Conservation (phyloP, 1,139 yeast species). For the Candida buenavistaensis region DNA sequence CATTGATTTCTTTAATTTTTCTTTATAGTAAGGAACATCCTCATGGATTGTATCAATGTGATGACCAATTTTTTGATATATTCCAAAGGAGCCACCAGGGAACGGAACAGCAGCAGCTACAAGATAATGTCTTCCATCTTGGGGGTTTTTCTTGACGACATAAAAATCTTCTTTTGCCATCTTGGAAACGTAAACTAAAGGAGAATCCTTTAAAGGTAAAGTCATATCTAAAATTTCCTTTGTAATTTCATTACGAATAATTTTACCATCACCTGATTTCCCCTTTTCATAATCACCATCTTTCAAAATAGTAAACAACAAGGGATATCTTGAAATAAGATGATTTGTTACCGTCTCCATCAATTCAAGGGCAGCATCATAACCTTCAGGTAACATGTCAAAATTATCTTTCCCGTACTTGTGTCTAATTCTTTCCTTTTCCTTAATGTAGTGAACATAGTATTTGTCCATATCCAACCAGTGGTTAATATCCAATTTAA, state of each 20-base stretch:
- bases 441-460: slow-evolving; percentile 64
- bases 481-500: slow-evolving; percentile 66
- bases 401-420: slow-evolving; percentile 61
- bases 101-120: slow-evolving; percentile 77
- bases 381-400: slow-evolving; percentile 69
- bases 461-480: slow-evolving; percentile 83
- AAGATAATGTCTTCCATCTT: slow-evolving; percentile 61
- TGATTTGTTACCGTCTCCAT: slow-evolving; percentile 64
- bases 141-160: slow-evolving; percentile 52
- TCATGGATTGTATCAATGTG: slow-evolving; percentile 64
- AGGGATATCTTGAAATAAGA: slow-evolving; percentile 61
- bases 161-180: slow-evolving; percentile 78
- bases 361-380: slow-evolving; percentile 61
- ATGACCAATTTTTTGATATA: slow-evolving; percentile 57
- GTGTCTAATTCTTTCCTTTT: slow-evolving; percentile 57
- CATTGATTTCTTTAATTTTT: slow-evolving; percentile 68
- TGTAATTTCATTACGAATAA: slow-evolving; percentile 61
- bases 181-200: slow-evolving; percentile 60
- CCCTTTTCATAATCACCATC: slow-evolving; percentile 18
- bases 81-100: slow-evolving; percentile 75
- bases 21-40: slow-evolving; percentile 71
- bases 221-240: slow-evolving; percentile 61
- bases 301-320: slow-evolving; percentile 54
- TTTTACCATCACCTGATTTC: slow-evolving; percentile 28
- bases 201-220: slow-evolving; percentile 60